Evolutionary conservation across 805 yeast genomes (phyloP).

Genomic region (Kregervanrija fluxuum): DNA sequence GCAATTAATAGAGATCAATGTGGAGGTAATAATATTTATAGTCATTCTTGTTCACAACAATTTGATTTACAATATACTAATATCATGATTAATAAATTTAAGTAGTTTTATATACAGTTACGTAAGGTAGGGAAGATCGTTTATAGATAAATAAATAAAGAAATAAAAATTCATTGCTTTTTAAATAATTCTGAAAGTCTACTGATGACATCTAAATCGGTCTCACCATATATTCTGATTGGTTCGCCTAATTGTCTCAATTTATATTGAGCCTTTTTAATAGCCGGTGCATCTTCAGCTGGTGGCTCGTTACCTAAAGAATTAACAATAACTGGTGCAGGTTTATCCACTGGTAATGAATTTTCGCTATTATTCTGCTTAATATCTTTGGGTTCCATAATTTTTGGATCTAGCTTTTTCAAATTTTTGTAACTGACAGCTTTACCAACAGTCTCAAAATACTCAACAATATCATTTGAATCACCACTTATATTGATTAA

Average conservation of each 20-base stretch:
- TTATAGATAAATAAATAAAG: background rate
- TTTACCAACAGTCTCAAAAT: conserved; percentile 62
- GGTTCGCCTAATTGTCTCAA: conserved; percentile 16
- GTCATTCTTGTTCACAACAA: conserved; percentile 18
- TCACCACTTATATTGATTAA: conserved; percentile 28
- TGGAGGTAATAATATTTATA: conserved; percentile 12
- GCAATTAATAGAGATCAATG: conserved; percentile 27
- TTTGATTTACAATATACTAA: conserved; percentile 16
- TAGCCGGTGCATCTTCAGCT: conserved; percentile 9
- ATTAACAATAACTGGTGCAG: background rate
- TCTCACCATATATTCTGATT: conserved; percentile 18
- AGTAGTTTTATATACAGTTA: background rate
- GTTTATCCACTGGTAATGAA: background rate
- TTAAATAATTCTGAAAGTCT: conserved; percentile 10
- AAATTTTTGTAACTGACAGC: conserved; percentile 22
- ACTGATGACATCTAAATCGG: conserved; percentile 16
- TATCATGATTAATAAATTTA: conserved; percentile 10
- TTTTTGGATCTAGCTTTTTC: conserved; percentile 7
- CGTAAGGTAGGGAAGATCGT: background rate
- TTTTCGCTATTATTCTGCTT: too few relatives aligned
- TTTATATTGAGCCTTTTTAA: conserved; percentile 15
- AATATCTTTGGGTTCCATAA: background rate
- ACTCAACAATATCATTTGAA: conserved; percentile 49
- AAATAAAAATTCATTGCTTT: conserved; percentile 1
- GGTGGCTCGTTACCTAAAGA: conserved; percentile 6